Evolutionary conservation across 257 asterid species (phyloP), one percentile per base, ranked within the genome.

Genomic region (Mentha longifolia): DNA sequence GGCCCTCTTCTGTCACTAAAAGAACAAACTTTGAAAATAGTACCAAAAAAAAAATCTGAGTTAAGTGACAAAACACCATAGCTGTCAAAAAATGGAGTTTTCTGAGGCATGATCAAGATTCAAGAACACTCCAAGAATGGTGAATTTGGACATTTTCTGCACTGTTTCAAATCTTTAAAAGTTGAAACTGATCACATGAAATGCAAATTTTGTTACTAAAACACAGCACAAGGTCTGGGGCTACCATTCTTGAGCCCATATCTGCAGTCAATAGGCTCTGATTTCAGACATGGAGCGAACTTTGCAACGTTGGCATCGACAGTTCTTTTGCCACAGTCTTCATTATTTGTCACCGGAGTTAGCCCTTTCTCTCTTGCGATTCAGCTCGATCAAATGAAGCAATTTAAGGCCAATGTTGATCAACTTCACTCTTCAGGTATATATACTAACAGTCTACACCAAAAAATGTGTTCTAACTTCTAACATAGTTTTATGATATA

Each of bases 271-370:
- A 85, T 87, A 19, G 96, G 96, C 61, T 89, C 97, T 6, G 90
- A 91, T 73, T 89, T 60, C 78, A 87, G 85, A 47, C 87, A 87
- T 62, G 97, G 95, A 39, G 95, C 85, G 19, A 91, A 91, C 74
- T 91, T 87, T 63, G 96, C 97, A 16, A 91, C 96, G 13, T 70
- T 82, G 63, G 93, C 97, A 60, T 89, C 97, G 41, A 91, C 97
- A 0, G 96, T 89, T 0, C 81, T 77, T 31, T 76, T 84, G 43
- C 97, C 95, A 58, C 81, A 85, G 41, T 84, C 90, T 11, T 89
- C 96, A 61, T 68, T 89, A 31, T 89, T 89, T 60, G 95, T 83
- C 7, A 76, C 87, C 1, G 97, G 96, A 1, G 82, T 89, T 14
- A 89, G 97, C 79, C 95, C 97, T 55, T 92, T 92, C 54, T 83